These are phyloP conservation scores for Euryodendron excelsum DNA, from an alignment of 148 eudicot species.

Conservation along the genomic window DNA sequence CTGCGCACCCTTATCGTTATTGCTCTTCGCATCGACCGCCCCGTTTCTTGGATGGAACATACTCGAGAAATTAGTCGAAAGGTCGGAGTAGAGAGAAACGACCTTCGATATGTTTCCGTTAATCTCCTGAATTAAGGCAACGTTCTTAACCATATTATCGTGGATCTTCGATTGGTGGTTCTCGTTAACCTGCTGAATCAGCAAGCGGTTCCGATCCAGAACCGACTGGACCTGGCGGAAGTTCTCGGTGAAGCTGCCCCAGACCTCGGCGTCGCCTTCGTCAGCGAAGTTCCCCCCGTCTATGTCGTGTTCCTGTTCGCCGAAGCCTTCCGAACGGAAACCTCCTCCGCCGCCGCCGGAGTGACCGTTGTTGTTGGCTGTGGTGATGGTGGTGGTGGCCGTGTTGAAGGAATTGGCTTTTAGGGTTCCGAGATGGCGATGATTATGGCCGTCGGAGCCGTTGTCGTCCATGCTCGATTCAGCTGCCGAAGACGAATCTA, in stretches of 20 bases:
- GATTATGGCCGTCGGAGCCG: not conserved
- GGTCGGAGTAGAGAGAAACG: slow-evolving; percentile 43
- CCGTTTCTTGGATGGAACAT: slow-evolving; percentile 26
- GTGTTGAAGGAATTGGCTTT: not conserved
- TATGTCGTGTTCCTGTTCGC: not conserved
- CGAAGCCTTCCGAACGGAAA: not conserved
- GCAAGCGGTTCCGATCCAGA: slow-evolving; percentile 49
- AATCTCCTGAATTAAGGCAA: slow-evolving; percentile 56
- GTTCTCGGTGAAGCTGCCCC: slow-evolving; percentile 37
- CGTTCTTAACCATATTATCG: slow-evolving; percentile 56
- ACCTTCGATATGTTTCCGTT: slow-evolving; percentile 53
- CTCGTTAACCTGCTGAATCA: slow-evolving; percentile 67
- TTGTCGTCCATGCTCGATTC: slow-evolving; percentile 25
- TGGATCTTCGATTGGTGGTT: slow-evolving; percentile 61
- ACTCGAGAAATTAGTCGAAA: slow-evolving; percentile 44
- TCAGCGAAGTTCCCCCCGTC: not conserved
- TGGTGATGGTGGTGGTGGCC: slow-evolving; percentile 4
- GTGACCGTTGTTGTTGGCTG: not conserved
- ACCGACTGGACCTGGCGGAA: slow-evolving; percentile 56
- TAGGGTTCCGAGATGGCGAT: not conserved
- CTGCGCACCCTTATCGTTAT: not conserved
- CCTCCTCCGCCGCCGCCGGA: not conserved
- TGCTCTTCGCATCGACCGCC: not conserved
- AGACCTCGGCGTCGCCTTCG: slow-evolving; percentile 26
- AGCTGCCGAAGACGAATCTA: slow-evolving; percentile 8